These are phyloP conservation scores for Brassica carinata DNA, from an alignment of 345 rosid species.

Conservation along the genomic window DNA sequence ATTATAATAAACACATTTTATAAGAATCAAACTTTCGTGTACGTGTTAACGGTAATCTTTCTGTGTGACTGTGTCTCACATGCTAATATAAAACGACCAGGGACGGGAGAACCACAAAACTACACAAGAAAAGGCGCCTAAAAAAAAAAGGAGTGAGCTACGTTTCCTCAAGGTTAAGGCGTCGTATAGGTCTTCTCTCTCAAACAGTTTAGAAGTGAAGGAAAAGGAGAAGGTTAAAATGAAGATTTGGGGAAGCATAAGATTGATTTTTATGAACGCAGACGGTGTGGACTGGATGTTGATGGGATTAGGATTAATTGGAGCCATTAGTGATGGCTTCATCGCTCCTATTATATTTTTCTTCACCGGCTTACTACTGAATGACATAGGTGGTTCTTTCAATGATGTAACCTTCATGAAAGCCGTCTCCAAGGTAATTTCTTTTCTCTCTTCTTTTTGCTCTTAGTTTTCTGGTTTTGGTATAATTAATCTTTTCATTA, in stretches of 20 bases:
- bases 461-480: neutral
- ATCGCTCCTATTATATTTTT: constrained; percentile 48
- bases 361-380: constrained; percentile 56
- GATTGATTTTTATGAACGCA: constrained; percentile 67
- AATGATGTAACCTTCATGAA: constrained; percentile 35
- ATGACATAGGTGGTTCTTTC: constrained; percentile 53
- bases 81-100: neutral
- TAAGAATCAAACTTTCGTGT: neutral
- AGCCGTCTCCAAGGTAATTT: constrained; percentile 52
- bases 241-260: constrained; percentile 37
- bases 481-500: too few relatives aligned
- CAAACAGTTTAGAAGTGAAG: constrained; percentile 17
- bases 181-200: neutral
- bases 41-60: neutral
- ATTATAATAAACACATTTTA: neutral
- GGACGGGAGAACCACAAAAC: neutral
- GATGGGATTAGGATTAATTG: constrained; percentile 67
- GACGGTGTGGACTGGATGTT: constrained; percentile 55
- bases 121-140: neutral
- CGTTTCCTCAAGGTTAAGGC: constrained; percentile 3
- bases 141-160: neutral
- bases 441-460: constrained; percentile 3
- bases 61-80: neutral
- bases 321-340: constrained; percentile 73
- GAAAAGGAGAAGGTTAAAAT: constrained; percentile 23